A percentile compares a stretch with the other conserved stretches of the same genome.
Conservation (phyloP, 2,329 filamentous ascomycete species). For the Colletotrichum plurivorum region DNA sequence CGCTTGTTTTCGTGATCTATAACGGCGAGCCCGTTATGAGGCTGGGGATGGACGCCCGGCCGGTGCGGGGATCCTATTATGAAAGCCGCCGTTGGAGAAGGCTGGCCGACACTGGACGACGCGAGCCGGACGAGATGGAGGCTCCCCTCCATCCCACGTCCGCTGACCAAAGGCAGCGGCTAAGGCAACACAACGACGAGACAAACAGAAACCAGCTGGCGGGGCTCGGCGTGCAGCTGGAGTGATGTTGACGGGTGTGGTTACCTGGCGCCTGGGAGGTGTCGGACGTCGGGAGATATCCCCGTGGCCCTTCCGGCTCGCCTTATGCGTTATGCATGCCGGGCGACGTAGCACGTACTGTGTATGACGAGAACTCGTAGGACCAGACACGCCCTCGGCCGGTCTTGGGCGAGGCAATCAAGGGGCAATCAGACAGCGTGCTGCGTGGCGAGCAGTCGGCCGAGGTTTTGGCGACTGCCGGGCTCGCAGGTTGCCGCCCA, state of each 20-base stretch:
- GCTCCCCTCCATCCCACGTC: slow-evolving; percentile 20
- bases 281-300: slow-evolving; percentile 22
- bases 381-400: slow-evolving; percentile 2
- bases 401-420: slow-evolving; percentile 14
- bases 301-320: slow-evolving; percentile 6
- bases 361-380: background rate
- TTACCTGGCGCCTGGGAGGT: slow-evolving; percentile 24
- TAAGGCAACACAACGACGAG: background rate
- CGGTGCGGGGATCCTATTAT: slow-evolving; percentile 21
- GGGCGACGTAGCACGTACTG: background rate
- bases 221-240: slow-evolving; percentile 3
- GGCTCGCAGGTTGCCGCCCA: too few species aligned
- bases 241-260: background rate
- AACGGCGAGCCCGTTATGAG: slow-evolving; percentile 4
- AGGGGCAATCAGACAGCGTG: slow-evolving; percentile 2
- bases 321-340: background rate
- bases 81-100: slow-evolving; percentile 29
- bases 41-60: slow-evolving; percentile 1
- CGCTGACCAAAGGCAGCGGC: slow-evolving; percentile 18
- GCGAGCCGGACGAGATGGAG: slow-evolving; percentile 10
- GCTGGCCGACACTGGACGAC: slow-evolving; percentile 18
- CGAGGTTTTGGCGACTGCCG: too few species aligned
- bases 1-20: slow-evolving; percentile 10
- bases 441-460: too few species aligned
- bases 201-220: background rate